Percentiles rank a stretch among this genome's conserved stretches.
These are phyloP conservation scores for Calocybe indica DNA, from an alignment of 768 basidiomycete species.

Conservation along the genomic window DNA sequence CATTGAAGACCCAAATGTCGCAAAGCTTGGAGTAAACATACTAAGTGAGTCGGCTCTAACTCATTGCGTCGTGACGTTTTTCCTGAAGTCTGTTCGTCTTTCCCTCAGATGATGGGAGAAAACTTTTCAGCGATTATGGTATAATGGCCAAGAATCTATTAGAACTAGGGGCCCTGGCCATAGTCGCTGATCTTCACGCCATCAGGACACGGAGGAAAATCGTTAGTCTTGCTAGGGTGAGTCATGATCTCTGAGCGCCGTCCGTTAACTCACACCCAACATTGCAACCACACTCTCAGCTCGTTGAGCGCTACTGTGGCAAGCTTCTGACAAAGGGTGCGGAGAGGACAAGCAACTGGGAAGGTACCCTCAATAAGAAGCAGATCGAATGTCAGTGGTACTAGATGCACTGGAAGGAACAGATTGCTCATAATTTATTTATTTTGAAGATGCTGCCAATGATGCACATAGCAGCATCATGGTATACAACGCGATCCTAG, in stretches of 20 bases:
- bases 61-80: background rate
- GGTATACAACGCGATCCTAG: constrained; percentile 22
- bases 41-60: constrained; percentile 14
- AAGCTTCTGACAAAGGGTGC: constrained; percentile 23
- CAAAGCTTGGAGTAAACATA: constrained; percentile 29
- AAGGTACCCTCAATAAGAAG: constrained; percentile 15
- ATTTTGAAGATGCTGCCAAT: constrained; percentile 26
- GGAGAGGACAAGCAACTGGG: constrained; percentile 29
- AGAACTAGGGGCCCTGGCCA: constrained; percentile 27
- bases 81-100: background rate
- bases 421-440: too few relatives aligned
- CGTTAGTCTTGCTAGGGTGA: constrained; percentile 26
- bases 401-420: too few relatives aligned
- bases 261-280: background rate
- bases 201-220: constrained; percentile 18
- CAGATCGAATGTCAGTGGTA: constrained; percentile 22
- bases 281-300: constrained; percentile 10
- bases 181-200: constrained; percentile 20
- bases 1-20: constrained; percentile 21
- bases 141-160: constrained; percentile 26
- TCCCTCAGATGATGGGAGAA: constrained; percentile 27
- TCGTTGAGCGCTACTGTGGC: constrained; percentile 24
- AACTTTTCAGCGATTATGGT: constrained; percentile 32
- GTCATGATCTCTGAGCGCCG: background rate
- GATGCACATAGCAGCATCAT: constrained; percentile 28